Conservation (phyloP, 352 stramenopile genomes). For the Phytophthora fragariae region DNA sequence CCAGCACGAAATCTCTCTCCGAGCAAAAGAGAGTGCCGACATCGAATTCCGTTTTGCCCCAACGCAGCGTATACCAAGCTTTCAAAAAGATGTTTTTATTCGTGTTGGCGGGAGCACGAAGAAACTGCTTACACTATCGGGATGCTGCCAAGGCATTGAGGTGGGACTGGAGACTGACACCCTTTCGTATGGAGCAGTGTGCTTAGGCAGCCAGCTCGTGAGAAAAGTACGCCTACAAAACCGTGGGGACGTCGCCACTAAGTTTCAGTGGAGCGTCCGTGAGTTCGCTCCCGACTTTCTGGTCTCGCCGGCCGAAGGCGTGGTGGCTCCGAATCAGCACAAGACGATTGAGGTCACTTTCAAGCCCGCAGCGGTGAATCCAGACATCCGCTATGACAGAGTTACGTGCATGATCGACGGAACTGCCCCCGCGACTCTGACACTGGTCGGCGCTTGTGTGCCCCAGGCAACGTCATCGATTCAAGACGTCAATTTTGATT, state of each 20-base stretch:
- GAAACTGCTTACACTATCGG: constrained; percentile 84
- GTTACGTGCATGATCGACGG: constrained; percentile 78
- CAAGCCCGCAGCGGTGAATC: constrained; percentile 73
- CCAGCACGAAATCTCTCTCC: constrained; percentile 65
- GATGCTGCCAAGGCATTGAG: constrained; percentile 92
- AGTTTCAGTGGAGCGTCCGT: constrained; percentile 87
- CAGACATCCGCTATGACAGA: constrained; percentile 90
- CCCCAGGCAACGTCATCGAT: constrained; percentile 89
- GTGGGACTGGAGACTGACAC: constrained; percentile 90
- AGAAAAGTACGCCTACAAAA: constrained; percentile 92
- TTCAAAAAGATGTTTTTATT: constrained; percentile 75
- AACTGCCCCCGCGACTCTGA: constrained; percentile 65
- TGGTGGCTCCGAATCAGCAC: constrained; percentile 86
- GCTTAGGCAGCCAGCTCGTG: constrained; percentile 85
- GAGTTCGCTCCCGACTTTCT: constrained; percentile 86
- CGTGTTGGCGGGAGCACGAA: constrained; percentile 68
- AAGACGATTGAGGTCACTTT: constrained; percentile 93
- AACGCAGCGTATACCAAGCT: constrained; percentile 64
- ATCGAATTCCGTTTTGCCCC: constrained; percentile 84
- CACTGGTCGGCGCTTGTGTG: constrained; percentile 88
- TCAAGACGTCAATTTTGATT: constrained; percentile 87
- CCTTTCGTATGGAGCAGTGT: constrained; percentile 92
- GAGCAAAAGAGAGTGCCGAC: constrained; percentile 78
- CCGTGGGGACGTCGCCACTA: constrained; percentile 87
- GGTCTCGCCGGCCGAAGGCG: constrained; percentile 82